A percentile compares a stretch with the other conserved stretches of the same genome.
phyloP scores from a whole-genome alignment of 495 filamentous ascomycete species.

The Polyplosphaeria fusca region DNA sequence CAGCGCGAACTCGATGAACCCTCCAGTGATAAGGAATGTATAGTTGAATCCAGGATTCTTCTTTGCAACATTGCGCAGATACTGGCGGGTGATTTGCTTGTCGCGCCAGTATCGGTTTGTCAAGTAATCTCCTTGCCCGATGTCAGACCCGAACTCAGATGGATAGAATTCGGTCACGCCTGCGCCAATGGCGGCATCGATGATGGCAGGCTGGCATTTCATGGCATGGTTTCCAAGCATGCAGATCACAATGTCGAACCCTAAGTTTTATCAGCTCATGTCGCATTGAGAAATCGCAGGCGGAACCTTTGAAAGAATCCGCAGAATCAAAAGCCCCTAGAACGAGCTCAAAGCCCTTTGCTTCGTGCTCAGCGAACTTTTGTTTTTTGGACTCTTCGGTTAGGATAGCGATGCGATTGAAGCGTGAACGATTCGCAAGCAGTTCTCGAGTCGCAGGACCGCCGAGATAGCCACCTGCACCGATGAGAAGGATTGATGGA shows the following conservation, averaged over 20 bases:
- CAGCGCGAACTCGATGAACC: constrained; percentile 5
- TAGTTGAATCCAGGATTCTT: constrained; percentile 7
- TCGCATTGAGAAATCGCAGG: no score
- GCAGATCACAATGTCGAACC: constrained; percentile 12
- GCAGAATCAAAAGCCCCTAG: not conserved
- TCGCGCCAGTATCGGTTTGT: constrained; percentile 5
- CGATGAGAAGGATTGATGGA: constrained; percentile 10
- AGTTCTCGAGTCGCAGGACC: not conserved
- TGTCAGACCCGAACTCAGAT: constrained; percentile 42
- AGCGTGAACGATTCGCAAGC: not conserved
- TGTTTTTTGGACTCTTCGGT: constrained; percentile 5
- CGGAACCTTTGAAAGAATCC: constrained; percentile 6
- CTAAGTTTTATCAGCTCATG: no score
- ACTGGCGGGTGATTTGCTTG: constrained; percentile 6
- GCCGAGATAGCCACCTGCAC: constrained; percentile 8
- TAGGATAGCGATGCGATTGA: constrained; percentile 14
- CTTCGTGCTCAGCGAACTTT: constrained; percentile 11
- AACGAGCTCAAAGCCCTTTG: constrained; percentile 9
- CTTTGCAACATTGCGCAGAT: not conserved
- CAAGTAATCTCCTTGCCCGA: constrained; percentile 5
- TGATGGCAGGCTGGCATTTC: constrained; percentile 32
- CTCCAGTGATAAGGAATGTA: constrained; percentile 5
- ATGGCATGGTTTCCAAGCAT: constrained; percentile 12
- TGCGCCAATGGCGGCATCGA: constrained; percentile 38
- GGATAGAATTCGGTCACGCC: constrained; percentile 42